Base-by-base conservation (phyloP, 495 filamentous ascomycete genomes). In the Penicillium paxilli region DNA sequence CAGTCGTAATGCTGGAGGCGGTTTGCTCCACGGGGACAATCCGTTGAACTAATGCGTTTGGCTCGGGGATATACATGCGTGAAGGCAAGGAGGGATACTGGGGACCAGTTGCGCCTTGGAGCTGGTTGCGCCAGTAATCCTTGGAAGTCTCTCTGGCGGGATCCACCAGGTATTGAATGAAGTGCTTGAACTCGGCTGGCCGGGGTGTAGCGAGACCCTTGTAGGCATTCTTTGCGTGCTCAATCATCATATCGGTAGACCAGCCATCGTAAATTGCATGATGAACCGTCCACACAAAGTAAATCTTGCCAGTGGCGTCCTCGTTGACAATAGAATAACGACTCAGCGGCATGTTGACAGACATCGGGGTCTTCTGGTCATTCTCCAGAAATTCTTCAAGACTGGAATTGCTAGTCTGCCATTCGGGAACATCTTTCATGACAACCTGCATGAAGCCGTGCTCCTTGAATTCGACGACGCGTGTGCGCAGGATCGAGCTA, bases 11-110 rank as follows among this genome's bases (percentile, higher is more conserved):
- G 42, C 66, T 58, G 5, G 63, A 60, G 10, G 53, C 48, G 12
- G 57, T 61, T 6, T 64, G 69, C 2, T 63, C 61, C 0, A 78
- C 50, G 0, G 70, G 51, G 20, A 82, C 56, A 20, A 77, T 74
- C 11, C 72, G 66, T 30, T 79, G 69, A 6, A 76, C 56, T 19
- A 78, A 61, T 0, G 74, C 74, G 51, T 81, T 75, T 8, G 76
- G 69, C 42, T 69, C 65, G 20, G 76, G 69, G 45, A 77, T 72
- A 51, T 82, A 81, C 0, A 73, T 73, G 7, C 66, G 61, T 24
- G 66, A 73, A 2, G 80, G 78, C 9, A 82, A 60, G 1, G 65
- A 38, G 0, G 81, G 81, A 55, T 80, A 83, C 32, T 80, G 74
- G 33, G 71, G 65, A 9, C 71, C 65, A 5, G 59, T 66, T 10